A percentile compares a stretch with the other conserved stretches of the same genome.
These are phyloP conservation scores for Colletotrichum higginsianum DNA, from an alignment of 2,329 filamentous ascomycete genomes.

Conservation along the genomic window DNA sequence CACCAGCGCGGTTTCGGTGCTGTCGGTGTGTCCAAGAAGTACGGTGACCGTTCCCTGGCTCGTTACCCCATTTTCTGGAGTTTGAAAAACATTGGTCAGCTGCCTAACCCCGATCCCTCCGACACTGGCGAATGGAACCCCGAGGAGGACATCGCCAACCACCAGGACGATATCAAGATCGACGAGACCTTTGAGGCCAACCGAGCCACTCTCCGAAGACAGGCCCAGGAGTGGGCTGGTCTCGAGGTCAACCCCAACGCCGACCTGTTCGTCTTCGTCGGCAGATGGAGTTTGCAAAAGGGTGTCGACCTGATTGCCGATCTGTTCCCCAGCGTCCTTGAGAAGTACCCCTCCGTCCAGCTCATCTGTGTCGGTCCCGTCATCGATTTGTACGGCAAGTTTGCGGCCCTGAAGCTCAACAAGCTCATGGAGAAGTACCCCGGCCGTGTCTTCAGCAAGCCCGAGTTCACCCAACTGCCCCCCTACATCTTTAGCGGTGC, in stretches of 20 bases:
- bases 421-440: constrained; percentile 77
- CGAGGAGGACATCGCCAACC: constrained; percentile 60
- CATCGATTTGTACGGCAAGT: constrained; percentile 78
- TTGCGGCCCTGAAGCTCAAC: constrained; percentile 75
- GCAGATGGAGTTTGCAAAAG: constrained; percentile 79
- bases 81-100: constrained; percentile 71
- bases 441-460: constrained; percentile 76
- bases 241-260: constrained; percentile 73
- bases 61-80: constrained; percentile 81
- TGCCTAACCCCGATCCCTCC: constrained; percentile 77
- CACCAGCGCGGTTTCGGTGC: constrained; percentile 79
- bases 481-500: constrained; percentile 78
- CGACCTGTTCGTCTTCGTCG: constrained; percentile 78
- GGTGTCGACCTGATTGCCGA: constrained; percentile 79
- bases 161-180: constrained; percentile 64
- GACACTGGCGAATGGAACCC: constrained; percentile 73
- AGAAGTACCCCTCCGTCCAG: constrained; percentile 72
- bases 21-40: constrained; percentile 78
- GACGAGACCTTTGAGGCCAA: constrained; percentile 69
- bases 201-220: constrained; percentile 67
- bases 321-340: constrained; percentile 74
- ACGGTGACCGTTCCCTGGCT: constrained; percentile 76
- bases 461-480: constrained; percentile 77
- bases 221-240: constrained; percentile 78
- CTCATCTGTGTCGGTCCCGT: constrained; percentile 75